Evolutionary conservation across 2,329 filamentous ascomycete species (phyloP).

Genomic region (Neonectria hederae): DNA sequence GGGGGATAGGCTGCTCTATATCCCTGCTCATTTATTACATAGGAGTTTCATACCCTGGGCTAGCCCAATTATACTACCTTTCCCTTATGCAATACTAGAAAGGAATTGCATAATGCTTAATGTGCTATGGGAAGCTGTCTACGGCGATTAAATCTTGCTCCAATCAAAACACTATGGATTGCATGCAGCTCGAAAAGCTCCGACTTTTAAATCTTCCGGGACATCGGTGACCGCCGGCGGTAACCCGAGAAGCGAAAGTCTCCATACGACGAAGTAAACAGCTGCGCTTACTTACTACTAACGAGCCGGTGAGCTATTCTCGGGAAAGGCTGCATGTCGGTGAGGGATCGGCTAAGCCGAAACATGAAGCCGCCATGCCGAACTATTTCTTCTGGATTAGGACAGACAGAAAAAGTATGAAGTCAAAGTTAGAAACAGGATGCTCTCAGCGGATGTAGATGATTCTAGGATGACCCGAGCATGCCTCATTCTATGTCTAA

Average conservation of each 20-base stretch:
- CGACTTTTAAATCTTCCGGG: no score
- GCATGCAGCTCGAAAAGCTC: neutral
- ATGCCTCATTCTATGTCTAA: no score
- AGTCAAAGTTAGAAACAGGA: no score
- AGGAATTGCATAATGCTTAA: neutral
- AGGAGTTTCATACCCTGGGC: no score
- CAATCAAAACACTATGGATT: neutral
- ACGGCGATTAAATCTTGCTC: neutral
- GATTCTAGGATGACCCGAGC: no score
- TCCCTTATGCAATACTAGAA: neutral
- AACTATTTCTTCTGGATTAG: neutral
- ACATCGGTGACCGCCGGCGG: neutral
- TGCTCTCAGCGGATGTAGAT: no score
- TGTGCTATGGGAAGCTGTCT: neutral
- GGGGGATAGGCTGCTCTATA: no score
- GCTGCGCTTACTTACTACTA: neutral
- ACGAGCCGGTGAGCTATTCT: neutral
- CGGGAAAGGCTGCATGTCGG: neutral
- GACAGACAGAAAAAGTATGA: no score
- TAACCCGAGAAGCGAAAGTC: neutral
- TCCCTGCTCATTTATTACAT: no score
- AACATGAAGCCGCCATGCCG: neutral
- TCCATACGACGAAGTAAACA: neutral
- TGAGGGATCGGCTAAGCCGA: neutral
- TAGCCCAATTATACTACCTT: no score